Evolutionary conservation across 129 eudicot species (phyloP).

Genomic region (Escallonia rubra): DNA sequence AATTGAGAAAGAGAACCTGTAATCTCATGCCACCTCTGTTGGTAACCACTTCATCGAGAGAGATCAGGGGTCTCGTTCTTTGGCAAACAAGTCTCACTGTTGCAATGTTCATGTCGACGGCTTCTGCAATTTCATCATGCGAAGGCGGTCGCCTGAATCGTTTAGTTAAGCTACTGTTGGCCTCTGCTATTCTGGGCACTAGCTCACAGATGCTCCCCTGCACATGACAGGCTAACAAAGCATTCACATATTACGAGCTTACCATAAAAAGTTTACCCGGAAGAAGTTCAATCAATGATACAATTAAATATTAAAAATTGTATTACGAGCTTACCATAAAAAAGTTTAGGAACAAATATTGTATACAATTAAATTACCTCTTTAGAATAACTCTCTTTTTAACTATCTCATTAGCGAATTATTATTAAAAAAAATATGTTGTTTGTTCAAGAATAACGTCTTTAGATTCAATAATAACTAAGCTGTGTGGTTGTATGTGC

Average conservation of each 20-base stretch:
- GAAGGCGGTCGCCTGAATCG: constrained; percentile 22
- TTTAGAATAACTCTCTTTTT: too few relatives aligned
- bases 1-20: constrained; percentile 24
- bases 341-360: neutral
- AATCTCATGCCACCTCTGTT: constrained; percentile 21
- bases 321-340: constrained; percentile 15
- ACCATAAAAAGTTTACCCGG: neutral
- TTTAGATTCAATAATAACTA: too few relatives aligned
- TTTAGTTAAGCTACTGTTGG: constrained; percentile 18
- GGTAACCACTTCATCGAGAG: constrained; percentile 20
- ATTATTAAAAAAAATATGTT: too few relatives aligned
- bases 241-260: constrained; percentile 27
- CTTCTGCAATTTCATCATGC: constrained; percentile 28
- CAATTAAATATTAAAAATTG: too few relatives aligned
- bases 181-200: constrained; percentile 35
- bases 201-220: constrained; percentile 32
- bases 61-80: constrained; percentile 26
- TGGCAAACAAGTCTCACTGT: constrained; percentile 26
- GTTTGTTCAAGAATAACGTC: too few relatives aligned
- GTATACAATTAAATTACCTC: too few relatives aligned
- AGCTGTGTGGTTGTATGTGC: too few relatives aligned
- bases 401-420: too few relatives aligned
- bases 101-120: constrained; percentile 4
- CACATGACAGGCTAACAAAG: constrained; percentile 29
- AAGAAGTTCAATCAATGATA: neutral